Conservation (phyloP, 208 protist genomes). For the Leishmania tarentolae region DNA sequence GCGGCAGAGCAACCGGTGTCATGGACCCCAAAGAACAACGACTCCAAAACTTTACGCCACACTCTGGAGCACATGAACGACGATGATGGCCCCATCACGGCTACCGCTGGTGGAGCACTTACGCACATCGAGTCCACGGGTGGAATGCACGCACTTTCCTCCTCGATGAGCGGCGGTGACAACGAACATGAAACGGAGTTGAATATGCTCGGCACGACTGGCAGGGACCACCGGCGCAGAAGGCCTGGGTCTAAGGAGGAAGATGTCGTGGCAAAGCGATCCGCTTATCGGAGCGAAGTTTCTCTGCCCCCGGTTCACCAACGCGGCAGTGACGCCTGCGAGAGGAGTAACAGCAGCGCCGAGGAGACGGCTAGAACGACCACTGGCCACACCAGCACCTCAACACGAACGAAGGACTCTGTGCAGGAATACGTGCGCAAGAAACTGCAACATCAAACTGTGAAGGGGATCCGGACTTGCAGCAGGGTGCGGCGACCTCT, state of each 20-base stretch:
- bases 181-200: neutral
- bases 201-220: neutral
- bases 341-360: no score
- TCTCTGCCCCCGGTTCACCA: neutral
- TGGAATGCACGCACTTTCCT: slow-evolving; percentile 1
- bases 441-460: neutral
- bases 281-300: neutral
- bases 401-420: neutral
- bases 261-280: neutral
- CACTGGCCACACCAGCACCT: neutral
- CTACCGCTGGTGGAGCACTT: no score
- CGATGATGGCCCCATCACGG: neutral
- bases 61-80: neutral
- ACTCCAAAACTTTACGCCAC: neutral
- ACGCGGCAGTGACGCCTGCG: neutral
- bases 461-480: neutral
- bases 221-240: neutral
- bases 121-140: neutral
- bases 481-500: neutral
- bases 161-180: neutral
- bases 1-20: neutral
- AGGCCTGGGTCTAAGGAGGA: no score
- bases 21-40: neutral
- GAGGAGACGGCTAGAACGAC: no score
- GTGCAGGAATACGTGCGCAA: slow-evolving; percentile 6